These are phyloP conservation scores for Ascochyta viciae-villosae DNA, from an alignment of 2,329 filamentous ascomycete species.

Conservation along the genomic window DNA sequence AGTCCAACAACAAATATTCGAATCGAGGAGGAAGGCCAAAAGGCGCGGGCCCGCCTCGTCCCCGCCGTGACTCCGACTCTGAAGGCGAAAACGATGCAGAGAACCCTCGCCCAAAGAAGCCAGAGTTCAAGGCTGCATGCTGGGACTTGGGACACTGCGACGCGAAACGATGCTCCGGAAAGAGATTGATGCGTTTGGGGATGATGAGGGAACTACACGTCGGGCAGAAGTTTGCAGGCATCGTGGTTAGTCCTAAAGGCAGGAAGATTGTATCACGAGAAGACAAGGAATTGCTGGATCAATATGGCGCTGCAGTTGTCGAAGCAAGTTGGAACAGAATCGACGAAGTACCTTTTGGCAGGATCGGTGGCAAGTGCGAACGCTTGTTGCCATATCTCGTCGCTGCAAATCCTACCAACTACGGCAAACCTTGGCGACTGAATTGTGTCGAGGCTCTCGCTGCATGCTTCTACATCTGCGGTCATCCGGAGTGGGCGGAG, in stretches of 20 bases:
- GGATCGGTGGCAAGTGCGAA: constrained; percentile 93
- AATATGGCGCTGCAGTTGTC: constrained; percentile 92
- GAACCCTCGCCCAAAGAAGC: constrained; percentile 47
- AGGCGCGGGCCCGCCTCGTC: constrained; percentile 62
- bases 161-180: constrained; percentile 94
- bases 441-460: constrained; percentile 97
- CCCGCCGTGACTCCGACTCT: constrained; percentile 33
- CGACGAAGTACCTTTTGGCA: constrained; percentile 86
- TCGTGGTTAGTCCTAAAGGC: constrained; percentile 95
- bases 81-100: constrained; percentile 31
- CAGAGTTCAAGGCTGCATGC: constrained; percentile 89
- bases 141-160: constrained; percentile 99
- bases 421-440: constrained; percentile 91
- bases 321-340: constrained; percentile 97
- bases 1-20: constrained; percentile 74
- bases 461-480: constrained; percentile 91
- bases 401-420: constrained; percentile 96
- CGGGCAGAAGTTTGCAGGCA: constrained; percentile 88
- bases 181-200: constrained; percentile 88
- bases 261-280: constrained; percentile 84
- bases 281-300: constrained; percentile 80
- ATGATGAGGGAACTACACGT: constrained; percentile 92
- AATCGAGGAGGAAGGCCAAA: constrained; percentile 54
- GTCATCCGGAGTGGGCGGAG: constrained; percentile 88
- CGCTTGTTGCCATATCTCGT: constrained; percentile 86